Percentiles rank a stretch among this genome's conserved stretches.
phyloP scores from a whole-genome alignment of 768 basidiomycete genomes.

The Hysterangium stoloniferum region DNA sequence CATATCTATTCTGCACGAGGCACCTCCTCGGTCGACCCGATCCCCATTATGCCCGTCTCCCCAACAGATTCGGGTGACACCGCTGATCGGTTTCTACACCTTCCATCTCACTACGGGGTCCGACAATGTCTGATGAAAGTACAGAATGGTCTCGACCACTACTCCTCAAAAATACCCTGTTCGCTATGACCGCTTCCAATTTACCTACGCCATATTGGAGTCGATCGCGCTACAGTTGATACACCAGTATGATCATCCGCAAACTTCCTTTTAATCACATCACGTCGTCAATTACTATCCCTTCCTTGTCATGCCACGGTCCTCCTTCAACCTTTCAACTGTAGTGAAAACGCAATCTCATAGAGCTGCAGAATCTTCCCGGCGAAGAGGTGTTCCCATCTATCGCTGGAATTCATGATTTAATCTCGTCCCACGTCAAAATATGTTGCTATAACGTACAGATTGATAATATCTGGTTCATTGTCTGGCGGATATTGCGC shows the following conservation, averaged over 20 bases:
- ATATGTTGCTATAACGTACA: conserved; percentile 39
- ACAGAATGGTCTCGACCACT: no score
- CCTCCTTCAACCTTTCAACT: background rate
- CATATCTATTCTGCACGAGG: no score
- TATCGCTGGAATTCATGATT: conserved; percentile 38
- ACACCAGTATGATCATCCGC: background rate
- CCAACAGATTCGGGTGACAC: no score
- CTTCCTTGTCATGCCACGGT: background rate
- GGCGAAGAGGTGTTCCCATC: conserved; percentile 56
- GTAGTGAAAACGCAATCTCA: background rate
- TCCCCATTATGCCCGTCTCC: no score
- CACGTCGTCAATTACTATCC: background rate
- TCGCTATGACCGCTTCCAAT: background rate
- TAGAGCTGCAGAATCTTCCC: conserved; percentile 11
- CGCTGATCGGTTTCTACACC: no score
- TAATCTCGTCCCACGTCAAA: conserved; percentile 2
- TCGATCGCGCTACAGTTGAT: background rate
- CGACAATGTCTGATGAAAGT: no score
- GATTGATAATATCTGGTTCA: conserved; percentile 52
- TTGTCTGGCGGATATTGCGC: conserved; percentile 68
- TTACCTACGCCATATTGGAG: background rate
- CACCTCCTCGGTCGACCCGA: no score
- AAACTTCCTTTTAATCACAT: background rate
- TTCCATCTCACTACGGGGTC: background rate
- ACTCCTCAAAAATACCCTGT: background rate